Evolutionary conservation across 768 basidiomycete genomes (phyloP).

Genomic region (Hydnum rufescens): DNA sequence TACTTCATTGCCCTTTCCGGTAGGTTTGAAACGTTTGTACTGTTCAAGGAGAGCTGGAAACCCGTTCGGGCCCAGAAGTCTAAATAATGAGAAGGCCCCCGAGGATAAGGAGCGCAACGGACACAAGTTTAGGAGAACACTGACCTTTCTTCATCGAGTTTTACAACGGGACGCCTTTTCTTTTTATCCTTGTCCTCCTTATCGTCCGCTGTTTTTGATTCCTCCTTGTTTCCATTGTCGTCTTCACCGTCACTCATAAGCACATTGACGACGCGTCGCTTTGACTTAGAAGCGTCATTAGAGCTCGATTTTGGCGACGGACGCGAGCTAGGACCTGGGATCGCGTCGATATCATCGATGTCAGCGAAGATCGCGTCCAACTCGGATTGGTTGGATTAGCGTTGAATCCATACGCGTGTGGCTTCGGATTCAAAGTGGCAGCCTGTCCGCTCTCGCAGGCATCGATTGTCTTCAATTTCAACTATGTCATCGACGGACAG

Average conservation of each 20-base stretch:
- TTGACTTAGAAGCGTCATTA: not conserved
- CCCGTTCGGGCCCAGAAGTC: slow-evolving; percentile 52
- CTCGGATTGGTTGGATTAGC: too few relatives aligned
- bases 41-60: slow-evolving; percentile 63
- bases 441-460: not conserved
- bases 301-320: slow-evolving; percentile 37
- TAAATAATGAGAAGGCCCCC: slow-evolving; percentile 7
- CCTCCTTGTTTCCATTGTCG: not conserved
- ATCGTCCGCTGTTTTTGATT: slow-evolving; percentile 14
- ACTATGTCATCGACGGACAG: too few relatives aligned
- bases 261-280: not conserved
- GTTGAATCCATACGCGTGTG: too few relatives aligned
- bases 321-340: slow-evolving; percentile 32
- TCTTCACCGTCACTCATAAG: not conserved
- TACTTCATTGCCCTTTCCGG: slow-evolving; percentile 89
- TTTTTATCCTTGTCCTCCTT: slow-evolving; percentile 18
- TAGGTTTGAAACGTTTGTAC: slow-evolving; percentile 56
- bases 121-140: slow-evolving; percentile 3
- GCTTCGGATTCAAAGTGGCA: not conserved
- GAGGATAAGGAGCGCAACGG: not conserved
- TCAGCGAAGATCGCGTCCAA: slow-evolving; percentile 11
- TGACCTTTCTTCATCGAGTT: slow-evolving; percentile 44
- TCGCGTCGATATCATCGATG: slow-evolving; percentile 23
- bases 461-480: too few relatives aligned
- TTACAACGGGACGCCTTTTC: slow-evolving; percentile 31